Base-by-base conservation (phyloP, 176 grass and related monocot genomes). In the Musa beccarii region DNA sequence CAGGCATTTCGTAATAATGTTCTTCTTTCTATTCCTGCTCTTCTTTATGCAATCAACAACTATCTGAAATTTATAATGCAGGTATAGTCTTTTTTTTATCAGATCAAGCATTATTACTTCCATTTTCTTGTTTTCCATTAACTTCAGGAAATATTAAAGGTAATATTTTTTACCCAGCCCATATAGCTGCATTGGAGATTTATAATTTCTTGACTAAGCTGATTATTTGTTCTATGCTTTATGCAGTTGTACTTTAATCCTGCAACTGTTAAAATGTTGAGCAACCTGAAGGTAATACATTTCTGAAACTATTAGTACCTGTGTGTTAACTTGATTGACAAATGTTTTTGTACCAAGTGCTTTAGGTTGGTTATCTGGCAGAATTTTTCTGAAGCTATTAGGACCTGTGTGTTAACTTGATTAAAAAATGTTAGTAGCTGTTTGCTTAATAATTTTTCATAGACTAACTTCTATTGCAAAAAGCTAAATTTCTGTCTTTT, bases 31-130 rank as follows among this genome's bases (percentile, higher is more conserved):
- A 81, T 89, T 79, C 93, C 93, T 81, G 93, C 93, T 88, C 79
- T 97, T 86, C 87, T 97, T 7, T 97, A 97, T 90, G 93, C 93
- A 34, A 90, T 97, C 83, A 97, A 90, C 80, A 97, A 92, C 76
- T 97, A 92, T 76, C 85, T 97, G 81, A 97, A 97, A 80, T 97
- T 97, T 76, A 90, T 89, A 88, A 97, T 97, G 93, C 93, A 97
- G 93, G 93, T 97, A 89, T 62, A 34, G 78, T 52, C 17, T 8
- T 57, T 23, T 28, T 34, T 5, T 34, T 34, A 34, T 34, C 29
- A 34, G 29, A 34, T 34, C 29, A 34, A 34, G 29, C 29, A 34
- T 34, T 34, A 3, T 34, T 5, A 34, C 29, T 34, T 34, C 29
- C 29, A 34, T 34, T 34, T 34, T 34, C 29, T 34, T 34, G 59